Evolutionary conservation across 805 yeast genomes (phyloP).

Genomic region (Candida ficus): DNA sequence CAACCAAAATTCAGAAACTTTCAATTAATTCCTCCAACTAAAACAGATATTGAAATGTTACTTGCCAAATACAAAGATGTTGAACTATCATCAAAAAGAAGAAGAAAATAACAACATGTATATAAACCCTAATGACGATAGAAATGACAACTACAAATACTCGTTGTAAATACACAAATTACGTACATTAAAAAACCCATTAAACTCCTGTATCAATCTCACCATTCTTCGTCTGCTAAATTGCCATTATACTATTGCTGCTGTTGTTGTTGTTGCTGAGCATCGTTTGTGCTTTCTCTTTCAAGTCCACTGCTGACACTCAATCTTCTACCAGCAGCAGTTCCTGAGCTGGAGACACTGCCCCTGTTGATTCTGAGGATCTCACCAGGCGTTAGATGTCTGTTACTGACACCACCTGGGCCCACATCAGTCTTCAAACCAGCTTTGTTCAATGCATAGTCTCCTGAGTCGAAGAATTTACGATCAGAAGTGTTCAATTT

Average conservation of each 20-base stretch:
- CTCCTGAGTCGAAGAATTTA: constrained; percentile 91
- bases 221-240: too few relatives aligned
- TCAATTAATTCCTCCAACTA: constrained; percentile 1
- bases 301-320: constrained; percentile 8
- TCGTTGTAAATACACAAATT: neutral
- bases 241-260: too few relatives aligned
- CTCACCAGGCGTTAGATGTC: constrained; percentile 34
- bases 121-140: too few relatives aligned
- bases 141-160: neutral
- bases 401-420: constrained; percentile 46
- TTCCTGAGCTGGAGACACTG: constrained; percentile 44
- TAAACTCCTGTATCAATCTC: neutral
- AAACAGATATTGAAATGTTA: neutral
- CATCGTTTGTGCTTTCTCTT: constrained; percentile 7
- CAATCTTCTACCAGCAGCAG: constrained; percentile 16
- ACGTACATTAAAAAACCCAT: neutral
- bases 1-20: constrained; percentile 5
- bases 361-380: constrained; percentile 57
- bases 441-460: constrained; percentile 79
- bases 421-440: constrained; percentile 35
- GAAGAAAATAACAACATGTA: neutral
- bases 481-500: constrained; percentile 66
- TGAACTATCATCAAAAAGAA: neutral
- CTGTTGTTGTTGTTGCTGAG: neutral
- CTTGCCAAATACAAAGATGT: neutral